These are phyloP conservation scores for Fraxinus albicans DNA, from an alignment of 305 asterid species.

Conservation along the genomic window DNA sequence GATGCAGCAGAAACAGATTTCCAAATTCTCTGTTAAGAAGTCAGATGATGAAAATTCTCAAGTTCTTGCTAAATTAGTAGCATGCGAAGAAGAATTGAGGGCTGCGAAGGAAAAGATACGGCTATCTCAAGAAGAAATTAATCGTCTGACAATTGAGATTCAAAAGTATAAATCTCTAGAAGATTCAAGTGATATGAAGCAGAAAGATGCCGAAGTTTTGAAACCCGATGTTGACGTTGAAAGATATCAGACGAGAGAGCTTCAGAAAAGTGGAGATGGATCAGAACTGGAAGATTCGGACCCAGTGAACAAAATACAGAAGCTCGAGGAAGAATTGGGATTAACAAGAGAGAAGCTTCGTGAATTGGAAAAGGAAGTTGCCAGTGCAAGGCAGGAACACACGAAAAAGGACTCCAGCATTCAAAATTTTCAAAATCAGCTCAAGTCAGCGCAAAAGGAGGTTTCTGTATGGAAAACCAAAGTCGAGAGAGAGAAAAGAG, in stretches of 20 bases:
- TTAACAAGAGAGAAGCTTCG: constrained; percentile 46
- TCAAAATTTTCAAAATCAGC: constrained; percentile 52
- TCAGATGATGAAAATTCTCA: constrained; percentile 28
- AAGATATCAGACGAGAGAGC: constrained; percentile 20
- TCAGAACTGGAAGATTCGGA: constrained; percentile 34
- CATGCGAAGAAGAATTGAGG: constrained; percentile 55
- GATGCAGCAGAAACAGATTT: constrained; percentile 31
- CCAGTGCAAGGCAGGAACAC: constrained; percentile 42
- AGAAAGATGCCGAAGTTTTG: constrained; percentile 21
- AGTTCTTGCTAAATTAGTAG: constrained; percentile 34
- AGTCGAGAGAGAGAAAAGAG: constrained; percentile 64
- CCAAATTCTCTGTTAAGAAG: constrained; percentile 26
- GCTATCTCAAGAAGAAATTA: constrained; percentile 49
- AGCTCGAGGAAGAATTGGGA: constrained; percentile 53
- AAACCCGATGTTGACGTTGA: not conserved
- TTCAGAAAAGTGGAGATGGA: constrained; percentile 25
- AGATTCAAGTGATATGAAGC: constrained; percentile 15
- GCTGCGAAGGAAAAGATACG: constrained; percentile 44
- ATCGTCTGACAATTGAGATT: constrained; percentile 47
- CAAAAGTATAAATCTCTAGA: constrained; percentile 40
- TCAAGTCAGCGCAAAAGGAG: constrained; percentile 57
- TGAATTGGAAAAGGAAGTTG: constrained; percentile 55
- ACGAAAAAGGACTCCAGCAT: constrained; percentile 35
- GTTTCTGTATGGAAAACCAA: constrained; percentile 54
- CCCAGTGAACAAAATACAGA: constrained; percentile 31